Evolutionary conservation across 176 grass and related monocot genomes (phyloP).

Genomic region (Musa schizocarpa): DNA sequence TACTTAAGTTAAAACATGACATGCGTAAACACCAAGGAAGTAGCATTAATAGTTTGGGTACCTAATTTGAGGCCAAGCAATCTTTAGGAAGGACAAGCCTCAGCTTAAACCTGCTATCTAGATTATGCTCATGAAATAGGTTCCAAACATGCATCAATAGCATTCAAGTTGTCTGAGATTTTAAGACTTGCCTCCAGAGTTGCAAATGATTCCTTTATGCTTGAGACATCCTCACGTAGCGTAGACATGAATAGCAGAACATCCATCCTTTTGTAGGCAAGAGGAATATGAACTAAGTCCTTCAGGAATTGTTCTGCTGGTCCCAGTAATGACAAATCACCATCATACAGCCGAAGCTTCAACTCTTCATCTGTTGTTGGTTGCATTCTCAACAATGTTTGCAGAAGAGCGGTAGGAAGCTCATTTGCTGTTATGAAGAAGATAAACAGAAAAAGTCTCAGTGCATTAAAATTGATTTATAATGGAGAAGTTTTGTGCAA

Average conservation of each 20-base stretch:
- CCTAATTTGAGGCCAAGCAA: too few species aligned
- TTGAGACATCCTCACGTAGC: constrained; percentile 18
- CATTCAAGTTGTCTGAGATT: not conserved
- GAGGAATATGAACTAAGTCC: constrained; percentile 17
- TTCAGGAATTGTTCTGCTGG: constrained; percentile 26
- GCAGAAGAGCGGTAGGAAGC: constrained; percentile 16
- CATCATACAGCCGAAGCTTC: constrained; percentile 21
- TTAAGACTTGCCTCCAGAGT: constrained; percentile 21
- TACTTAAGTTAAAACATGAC: too few species aligned
- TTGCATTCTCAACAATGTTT: constrained; percentile 16
- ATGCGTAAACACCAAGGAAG: too few species aligned
- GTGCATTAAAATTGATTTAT: not conserved
- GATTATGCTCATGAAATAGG: not conserved
- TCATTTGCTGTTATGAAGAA: constrained; percentile 15
- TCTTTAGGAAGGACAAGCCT: too few species aligned
- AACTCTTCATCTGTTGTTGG: constrained; percentile 24
- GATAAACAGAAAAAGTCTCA: not conserved
- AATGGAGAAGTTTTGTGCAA: not conserved
- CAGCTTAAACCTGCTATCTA: not conserved
- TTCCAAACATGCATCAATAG: not conserved
- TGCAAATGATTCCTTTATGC: constrained; percentile 32
- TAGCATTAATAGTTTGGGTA: too few species aligned
- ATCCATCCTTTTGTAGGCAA: constrained; percentile 17
- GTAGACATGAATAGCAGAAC: constrained; percentile 23
- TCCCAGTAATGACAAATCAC: constrained; percentile 15